Evolutionary conservation across 352 stramenopile species (phyloP).

Genomic region (Lagenidium giganteum): DNA sequence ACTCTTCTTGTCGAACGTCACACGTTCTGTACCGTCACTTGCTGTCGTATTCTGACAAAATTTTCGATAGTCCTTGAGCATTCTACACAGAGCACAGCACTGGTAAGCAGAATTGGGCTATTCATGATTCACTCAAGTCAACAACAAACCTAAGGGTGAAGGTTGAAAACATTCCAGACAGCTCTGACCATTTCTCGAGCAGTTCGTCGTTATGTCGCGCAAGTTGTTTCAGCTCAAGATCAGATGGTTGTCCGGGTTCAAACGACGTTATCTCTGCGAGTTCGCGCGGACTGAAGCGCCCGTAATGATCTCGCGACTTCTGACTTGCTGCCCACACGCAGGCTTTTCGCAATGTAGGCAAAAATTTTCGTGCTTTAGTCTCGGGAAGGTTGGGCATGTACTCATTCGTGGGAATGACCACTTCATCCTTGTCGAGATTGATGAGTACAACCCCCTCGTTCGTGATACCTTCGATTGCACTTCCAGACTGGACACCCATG

Average conservation of each 20-base stretch:
- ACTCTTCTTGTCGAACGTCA: slow-evolving; percentile 41
- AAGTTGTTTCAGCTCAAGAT: slow-evolving; percentile 20
- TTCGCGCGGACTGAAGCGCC: slow-evolving; percentile 16
- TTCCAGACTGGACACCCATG: slow-evolving; percentile 55
- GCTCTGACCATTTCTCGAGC: slow-evolving; percentile 51
- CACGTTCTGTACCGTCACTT: slow-evolving; percentile 9
- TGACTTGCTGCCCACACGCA: slow-evolving; percentile 40
- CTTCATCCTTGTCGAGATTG: slow-evolving; percentile 63
- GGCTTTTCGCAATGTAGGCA: slow-evolving; percentile 44
- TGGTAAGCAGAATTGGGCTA: slow-evolving; percentile 3
- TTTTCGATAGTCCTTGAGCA: slow-evolving; percentile 60
- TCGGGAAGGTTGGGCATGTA: slow-evolving; percentile 45
- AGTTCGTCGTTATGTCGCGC: slow-evolving; percentile 38
- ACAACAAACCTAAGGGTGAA: slow-evolving; percentile 43
- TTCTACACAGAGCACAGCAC: slow-evolving; percentile 15
- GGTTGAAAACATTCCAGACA: slow-evolving; percentile 42
- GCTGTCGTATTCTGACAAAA: slow-evolving; percentile 28
- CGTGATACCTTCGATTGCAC: slow-evolving; percentile 29
- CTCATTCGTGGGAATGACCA: slow-evolving; percentile 35
- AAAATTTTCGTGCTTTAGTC: slow-evolving; percentile 50
- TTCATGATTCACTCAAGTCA: too few species aligned
- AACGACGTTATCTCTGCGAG: slow-evolving; percentile 17
- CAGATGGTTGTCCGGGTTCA: slow-evolving; percentile 13
- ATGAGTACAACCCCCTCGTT: slow-evolving; percentile 61
- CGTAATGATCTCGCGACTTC: slow-evolving; percentile 13